These are phyloP conservation scores for Nicotiana attenuata DNA, from an alignment of 257 asterid genomes.

Conservation along the genomic window DNA sequence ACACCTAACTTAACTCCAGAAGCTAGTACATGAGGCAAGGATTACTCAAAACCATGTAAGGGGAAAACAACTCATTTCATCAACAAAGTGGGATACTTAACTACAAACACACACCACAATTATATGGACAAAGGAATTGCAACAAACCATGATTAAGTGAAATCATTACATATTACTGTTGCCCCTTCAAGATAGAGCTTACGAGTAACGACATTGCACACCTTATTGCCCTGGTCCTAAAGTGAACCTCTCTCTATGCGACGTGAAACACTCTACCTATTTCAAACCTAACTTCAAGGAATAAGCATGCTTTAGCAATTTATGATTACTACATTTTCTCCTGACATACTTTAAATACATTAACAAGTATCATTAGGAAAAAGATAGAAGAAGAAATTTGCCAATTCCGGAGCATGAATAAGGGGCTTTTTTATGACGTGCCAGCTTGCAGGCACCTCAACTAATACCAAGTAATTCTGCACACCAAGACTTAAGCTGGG, in stretches of 20 bases:
- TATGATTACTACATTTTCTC: not conserved
- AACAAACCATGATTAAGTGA: not conserved
- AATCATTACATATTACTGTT: not conserved
- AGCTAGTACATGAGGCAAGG: not conserved
- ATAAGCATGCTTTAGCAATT: not conserved
- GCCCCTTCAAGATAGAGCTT: not conserved
- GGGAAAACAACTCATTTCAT: not conserved
- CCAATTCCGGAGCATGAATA: constrained; percentile 51
- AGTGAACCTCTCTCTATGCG: not conserved
- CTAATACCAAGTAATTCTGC: no score
- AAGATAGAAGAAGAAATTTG: constrained; percentile 1
- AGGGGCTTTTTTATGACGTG: constrained; percentile 4
- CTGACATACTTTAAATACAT: not conserved
- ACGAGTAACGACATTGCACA: not conserved
- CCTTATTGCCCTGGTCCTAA: not conserved
- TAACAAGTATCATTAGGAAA: not conserved
- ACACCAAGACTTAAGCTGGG: no score
- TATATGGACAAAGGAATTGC: not conserved
- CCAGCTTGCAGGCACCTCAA: no score
- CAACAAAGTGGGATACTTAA: not conserved
- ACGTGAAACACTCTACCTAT: not conserved
- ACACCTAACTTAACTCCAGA: not conserved
- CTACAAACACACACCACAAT: not conserved
- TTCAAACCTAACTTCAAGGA: not conserved
- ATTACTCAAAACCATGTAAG: not conserved